Base-by-base conservation (phyloP, 2,329 filamentous ascomycete genomes). In the Talaromyces sp. region DNA sequence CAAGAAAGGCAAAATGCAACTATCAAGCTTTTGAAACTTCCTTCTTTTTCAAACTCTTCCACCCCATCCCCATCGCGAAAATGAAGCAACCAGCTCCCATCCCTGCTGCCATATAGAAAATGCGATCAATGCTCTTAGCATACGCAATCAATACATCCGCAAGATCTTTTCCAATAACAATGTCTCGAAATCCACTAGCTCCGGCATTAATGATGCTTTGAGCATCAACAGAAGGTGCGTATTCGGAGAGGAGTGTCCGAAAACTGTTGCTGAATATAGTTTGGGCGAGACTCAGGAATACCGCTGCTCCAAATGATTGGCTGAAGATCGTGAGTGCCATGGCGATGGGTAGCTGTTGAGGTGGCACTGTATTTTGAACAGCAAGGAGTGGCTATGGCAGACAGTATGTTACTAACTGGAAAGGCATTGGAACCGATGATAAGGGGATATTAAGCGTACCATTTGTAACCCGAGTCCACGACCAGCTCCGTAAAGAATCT, bases 111-210 rank as follows among this genome's bases (percentile, higher is more conserved):
- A 70, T 41, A 52, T 70, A 71, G 45, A 70, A 68, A 1, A 67
- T 61, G 21, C 60, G 59, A 19, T 63, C 63, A 1, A 69, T 53
- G 54, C 64, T 67, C 56, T 64, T 62, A 0, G 65, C 39, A 52
- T 75, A 76, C 4, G 70, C 71, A 17, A 57, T 57, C 36, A 75
- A 52, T 5, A 76, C 65, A 0, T 65, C 68, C 0, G 62, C 56
- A 2, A 75, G 15, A 8, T 54, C 37, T 40, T 36, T 3, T 3
- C 22, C 19, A 10, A 13, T 19, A 41, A 56, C 41, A 13, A 31
- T 31, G 9, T 37, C n/a, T 31, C 53, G 53, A 19, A 56, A 37
- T 1, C 43, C 53, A 2, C 74, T 77, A 1, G 74, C 75, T 3
- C 74, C 75, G 5, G 67, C 51, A 40, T 40, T 25, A 25, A 54